Percentiles rank a stretch among this genome's conserved stretches.
Conservation (phyloP, 371 early-diverging fungal genomes). For the Mucor indicus region DNA sequence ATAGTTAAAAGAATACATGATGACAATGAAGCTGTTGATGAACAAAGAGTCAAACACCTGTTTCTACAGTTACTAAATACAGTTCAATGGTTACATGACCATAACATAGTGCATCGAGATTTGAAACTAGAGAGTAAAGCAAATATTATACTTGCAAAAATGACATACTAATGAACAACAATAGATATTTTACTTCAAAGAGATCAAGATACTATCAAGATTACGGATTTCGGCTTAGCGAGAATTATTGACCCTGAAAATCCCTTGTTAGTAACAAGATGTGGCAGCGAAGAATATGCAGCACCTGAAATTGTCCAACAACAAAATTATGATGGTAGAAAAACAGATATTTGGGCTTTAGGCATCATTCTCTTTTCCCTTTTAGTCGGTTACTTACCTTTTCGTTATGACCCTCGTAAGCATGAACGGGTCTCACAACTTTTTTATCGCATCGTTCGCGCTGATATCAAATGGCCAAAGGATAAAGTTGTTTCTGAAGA, state of each 20-base stretch:
- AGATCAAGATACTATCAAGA: constrained; percentile 37
- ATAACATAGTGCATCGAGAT: constrained; percentile 75
- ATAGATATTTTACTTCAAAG: constrained; percentile 25
- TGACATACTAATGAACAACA: neutral
- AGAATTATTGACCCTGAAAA: constrained; percentile 43
- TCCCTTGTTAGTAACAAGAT: constrained; percentile 51
- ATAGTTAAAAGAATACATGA: constrained; percentile 53
- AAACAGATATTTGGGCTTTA: constrained; percentile 71
- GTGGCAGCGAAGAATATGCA: constrained; percentile 81
- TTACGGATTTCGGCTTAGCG: constrained; percentile 70
- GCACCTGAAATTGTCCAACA: constrained; percentile 81
- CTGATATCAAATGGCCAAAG: constrained; percentile 43
- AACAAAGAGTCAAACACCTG: constrained; percentile 26
- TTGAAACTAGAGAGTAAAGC: constrained; percentile 75
- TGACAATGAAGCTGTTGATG: constrained; percentile 21
- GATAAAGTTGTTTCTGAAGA: constrained; percentile 18
- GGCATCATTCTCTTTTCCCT: constrained; percentile 71
- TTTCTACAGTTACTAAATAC: constrained; percentile 58
- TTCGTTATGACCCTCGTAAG: constrained; percentile 40
- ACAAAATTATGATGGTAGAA: constrained; percentile 60
- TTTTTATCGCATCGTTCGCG: constrained; percentile 46
- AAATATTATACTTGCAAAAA: neutral
- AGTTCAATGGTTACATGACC: constrained; percentile 67
- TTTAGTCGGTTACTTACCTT: constrained; percentile 55
- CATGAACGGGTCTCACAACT: constrained; percentile 43